Conservation (phyloP, 2,329 filamentous ascomycete genomes). For the Fusarium robinianum region DNA sequence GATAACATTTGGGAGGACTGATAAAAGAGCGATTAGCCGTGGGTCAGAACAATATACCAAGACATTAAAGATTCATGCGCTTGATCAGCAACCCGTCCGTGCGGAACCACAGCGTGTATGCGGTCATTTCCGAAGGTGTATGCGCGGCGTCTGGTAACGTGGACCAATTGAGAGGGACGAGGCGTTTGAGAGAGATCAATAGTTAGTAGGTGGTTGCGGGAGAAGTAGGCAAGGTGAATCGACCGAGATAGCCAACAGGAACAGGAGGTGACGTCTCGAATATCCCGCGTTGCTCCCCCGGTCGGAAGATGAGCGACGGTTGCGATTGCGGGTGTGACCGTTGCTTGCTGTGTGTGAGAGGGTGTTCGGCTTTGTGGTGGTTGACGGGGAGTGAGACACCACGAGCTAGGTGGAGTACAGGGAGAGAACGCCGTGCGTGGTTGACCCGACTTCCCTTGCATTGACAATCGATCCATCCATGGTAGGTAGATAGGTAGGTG, state of each 20-base stretch:
- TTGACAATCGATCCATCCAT: slow-evolving; percentile 1
- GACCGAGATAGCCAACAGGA: background rate
- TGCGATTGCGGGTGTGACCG: no score
- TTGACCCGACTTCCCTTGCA: slow-evolving; percentile 11
- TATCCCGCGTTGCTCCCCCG: slow-evolving; percentile 8
- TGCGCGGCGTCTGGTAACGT: slow-evolving; percentile 16
- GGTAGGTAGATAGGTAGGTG: background rate
- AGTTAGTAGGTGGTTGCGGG: background rate
- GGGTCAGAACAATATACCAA: slow-evolving; percentile 31
- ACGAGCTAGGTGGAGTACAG: slow-evolving; percentile 25
- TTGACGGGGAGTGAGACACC: slow-evolving; percentile 26
- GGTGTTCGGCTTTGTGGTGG: no score
- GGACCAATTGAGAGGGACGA: slow-evolving; percentile 6
- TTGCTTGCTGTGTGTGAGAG: background rate
- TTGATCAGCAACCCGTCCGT: slow-evolving; percentile 19
- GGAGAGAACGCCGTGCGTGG: slow-evolving; percentile 9
- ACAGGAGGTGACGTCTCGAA: background rate
- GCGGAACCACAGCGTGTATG: slow-evolving; percentile 9
- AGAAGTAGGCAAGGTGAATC: background rate
- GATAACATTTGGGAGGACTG: background rate
- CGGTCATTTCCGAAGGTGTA: slow-evolving; percentile 24
- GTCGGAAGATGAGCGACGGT: no score
- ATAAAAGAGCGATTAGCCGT: slow-evolving; percentile 8
- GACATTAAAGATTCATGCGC: slow-evolving; percentile 28
- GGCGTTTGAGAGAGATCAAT: background rate